These are phyloP conservation scores for Cadophora luteo-olivacea DNA, from an alignment of 2,329 filamentous ascomycete genomes.

Conservation along the genomic window DNA sequence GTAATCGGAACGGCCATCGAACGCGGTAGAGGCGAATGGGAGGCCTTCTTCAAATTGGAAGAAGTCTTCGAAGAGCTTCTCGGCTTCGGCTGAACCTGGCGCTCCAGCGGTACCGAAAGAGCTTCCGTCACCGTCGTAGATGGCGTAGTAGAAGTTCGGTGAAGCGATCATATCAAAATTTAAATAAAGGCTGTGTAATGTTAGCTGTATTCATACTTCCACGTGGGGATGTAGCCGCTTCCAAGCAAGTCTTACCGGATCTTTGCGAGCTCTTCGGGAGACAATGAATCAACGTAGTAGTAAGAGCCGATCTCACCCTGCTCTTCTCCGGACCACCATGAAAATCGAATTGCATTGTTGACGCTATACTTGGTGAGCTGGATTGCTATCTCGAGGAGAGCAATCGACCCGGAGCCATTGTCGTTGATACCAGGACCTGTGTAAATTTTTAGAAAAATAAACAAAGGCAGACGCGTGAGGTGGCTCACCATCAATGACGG, in stretches of 20 bases:
- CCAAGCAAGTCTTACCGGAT: conserved; percentile 50
- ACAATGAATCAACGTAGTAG: conserved; percentile 61
- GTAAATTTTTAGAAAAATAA: conserved; percentile 47
- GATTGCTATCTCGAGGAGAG: conserved; percentile 64
- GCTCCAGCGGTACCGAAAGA: conserved; percentile 59
- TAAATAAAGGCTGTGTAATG: conserved; percentile 56
- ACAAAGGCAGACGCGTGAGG: conserved; percentile 62
- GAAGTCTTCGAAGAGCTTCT: conserved; percentile 20
- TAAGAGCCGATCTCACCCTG: conserved; percentile 67
- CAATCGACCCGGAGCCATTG: conserved; percentile 46
- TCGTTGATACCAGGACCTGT: conserved; percentile 58
- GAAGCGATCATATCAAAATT: conserved; percentile 73
- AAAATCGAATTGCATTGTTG: conserved; percentile 69
- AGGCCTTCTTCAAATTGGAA: neutral
- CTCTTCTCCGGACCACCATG: conserved; percentile 71
- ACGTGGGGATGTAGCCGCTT: too few species aligned
- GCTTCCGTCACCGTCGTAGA: conserved; percentile 60
- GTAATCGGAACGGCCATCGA: conserved; percentile 81
- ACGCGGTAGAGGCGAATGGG: conserved; percentile 63
- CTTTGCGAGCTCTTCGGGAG: conserved; percentile 61
- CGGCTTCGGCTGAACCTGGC: conserved; percentile 36
- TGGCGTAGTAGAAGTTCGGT: conserved; percentile 68
- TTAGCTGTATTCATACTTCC: too few species aligned
- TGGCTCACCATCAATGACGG: conserved; percentile 58
- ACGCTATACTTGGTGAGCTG: conserved; percentile 62